Evolutionary conservation across 176 grass and related monocot genomes (phyloP).

Genomic region (Phragmites australis): DNA sequence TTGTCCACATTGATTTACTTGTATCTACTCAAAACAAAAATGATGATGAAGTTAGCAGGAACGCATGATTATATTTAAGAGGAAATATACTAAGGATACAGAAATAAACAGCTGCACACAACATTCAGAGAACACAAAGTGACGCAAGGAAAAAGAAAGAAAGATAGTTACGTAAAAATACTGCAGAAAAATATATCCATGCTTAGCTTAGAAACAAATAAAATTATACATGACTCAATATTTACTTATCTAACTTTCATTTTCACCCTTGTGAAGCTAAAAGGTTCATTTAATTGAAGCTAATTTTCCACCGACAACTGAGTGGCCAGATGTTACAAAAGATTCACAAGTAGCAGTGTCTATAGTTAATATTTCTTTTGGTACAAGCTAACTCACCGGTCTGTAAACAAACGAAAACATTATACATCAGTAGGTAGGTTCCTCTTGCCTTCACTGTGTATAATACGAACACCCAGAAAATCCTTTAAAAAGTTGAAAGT

Average conservation of each 20-base stretch:
- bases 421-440: neutral
- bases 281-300: constrained; percentile 10
- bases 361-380: neutral
- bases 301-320: constrained; percentile 6
- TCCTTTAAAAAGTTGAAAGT: neutral
- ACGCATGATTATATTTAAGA: neutral
- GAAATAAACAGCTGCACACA: constrained; percentile 7
- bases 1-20: constrained; percentile 99
- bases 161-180: too few relatives aligned
- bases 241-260: neutral
- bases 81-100: neutral
- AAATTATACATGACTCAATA: constrained; percentile 5
- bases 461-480: neutral
- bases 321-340: neutral
- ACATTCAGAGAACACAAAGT: neutral
- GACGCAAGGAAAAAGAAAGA: neutral
- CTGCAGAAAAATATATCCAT: too few relatives aligned
- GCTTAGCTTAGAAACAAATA: neutral
- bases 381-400: neutral
- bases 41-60: constrained; percentile 22
- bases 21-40: constrained; percentile 72
- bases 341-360: neutral
- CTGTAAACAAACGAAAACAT: neutral
- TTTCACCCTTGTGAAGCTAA: constrained; percentile 4
- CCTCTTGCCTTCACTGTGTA: neutral